Evolutionary conservation across 2,329 filamentous ascomycete species (phyloP), one percentile per base, ranked within the genome.

Genomic region (Ceratocystiopsis sp.): DNA sequence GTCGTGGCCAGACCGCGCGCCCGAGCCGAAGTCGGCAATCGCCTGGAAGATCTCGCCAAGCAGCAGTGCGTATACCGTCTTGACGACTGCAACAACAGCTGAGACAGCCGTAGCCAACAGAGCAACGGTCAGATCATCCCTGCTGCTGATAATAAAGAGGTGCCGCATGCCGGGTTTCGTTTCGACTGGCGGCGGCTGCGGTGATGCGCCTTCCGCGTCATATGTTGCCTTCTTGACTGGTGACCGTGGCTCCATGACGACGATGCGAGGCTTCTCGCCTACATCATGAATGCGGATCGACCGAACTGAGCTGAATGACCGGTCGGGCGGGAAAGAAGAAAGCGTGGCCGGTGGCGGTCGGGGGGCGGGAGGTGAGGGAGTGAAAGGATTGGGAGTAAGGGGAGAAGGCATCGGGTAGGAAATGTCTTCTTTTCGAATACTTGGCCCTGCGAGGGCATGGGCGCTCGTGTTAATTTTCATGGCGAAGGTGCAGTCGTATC

Each of bases 31-130:
- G 8, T 67, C 60, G 1, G 81, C 70, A 46, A 93, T 78, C 5
- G 74, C 61, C 29, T 81, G 69, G 54, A 93, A 93, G 9, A 93
- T 67, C 41, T 71, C 69, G 13, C 87, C 87, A 1, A 87, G 71
- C 2, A 93, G 58, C 25, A 86, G 64, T 4, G 84, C 73, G 21
- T 83, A 68, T 1, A 69, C 61, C 0, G 84, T 81, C 43, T 75
- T 72, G 13, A 78, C 62, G 0, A 71, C 67, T 2, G 81, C 82
- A 10, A 75, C 68, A 2, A 73, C 51, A 4, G 75, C 55, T 0
- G 82, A 72, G 1, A 73, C 62, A 4, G 69, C 12, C 0, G 80
- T 41, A 1, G 76, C 81, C 2, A 66, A 53, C 12, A 64, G 39
- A 1, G 89, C 57, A 4, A 72, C 55, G 1, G 63, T 60, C 0